Percentiles rank a stretch among this genome's conserved stretches.
phyloP scores from a whole-genome alignment of 1,284 basidiomycete genomes.

The Earliella scabrosa region DNA sequence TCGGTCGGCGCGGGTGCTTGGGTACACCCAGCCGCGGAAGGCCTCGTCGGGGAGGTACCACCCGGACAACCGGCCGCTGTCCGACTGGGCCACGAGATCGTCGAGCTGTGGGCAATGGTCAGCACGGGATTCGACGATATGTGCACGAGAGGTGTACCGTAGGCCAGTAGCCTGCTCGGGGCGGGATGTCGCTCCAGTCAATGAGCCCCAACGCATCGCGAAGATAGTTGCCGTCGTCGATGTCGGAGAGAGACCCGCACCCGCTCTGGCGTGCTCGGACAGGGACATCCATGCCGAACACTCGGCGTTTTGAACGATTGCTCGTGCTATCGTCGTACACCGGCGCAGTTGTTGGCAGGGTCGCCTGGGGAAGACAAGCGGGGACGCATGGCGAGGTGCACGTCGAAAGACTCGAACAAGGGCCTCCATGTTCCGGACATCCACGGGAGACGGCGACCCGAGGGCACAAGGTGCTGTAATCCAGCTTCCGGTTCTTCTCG shows the following conservation, averaged over 20 bases:
- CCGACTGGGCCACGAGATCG: not conserved
- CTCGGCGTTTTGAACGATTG: not conserved
- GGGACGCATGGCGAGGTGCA: not conserved
- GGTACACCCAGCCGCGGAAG: conserved; percentile 1
- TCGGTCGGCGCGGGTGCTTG: not conserved
- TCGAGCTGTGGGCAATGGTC: not conserved
- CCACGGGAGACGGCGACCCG: not conserved
- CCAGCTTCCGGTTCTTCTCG: not conserved
- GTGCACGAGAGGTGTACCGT: not conserved
- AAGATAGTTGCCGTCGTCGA: conserved; percentile 2
- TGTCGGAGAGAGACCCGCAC: not conserved
- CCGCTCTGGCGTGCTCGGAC: not conserved
- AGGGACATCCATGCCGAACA: not conserved
- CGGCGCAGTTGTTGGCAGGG: not conserved
- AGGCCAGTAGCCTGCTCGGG: conserved; percentile 1
- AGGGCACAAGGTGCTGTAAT: not conserved
- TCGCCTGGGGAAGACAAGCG: not conserved
- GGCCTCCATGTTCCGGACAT: too few relatives aligned
- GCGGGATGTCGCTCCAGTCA: conserved; percentile 7
- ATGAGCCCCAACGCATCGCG: conserved; percentile 1
- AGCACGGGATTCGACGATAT: not conserved
- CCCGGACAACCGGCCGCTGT: not conserved
- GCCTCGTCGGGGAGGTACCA: conserved; percentile 3
- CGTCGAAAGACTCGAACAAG: not conserved
- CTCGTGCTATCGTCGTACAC: not conserved